Base-by-base conservation (phyloP, 2,329 filamentous ascomycete species). In the Conoideocrella luteorostrata region DNA sequence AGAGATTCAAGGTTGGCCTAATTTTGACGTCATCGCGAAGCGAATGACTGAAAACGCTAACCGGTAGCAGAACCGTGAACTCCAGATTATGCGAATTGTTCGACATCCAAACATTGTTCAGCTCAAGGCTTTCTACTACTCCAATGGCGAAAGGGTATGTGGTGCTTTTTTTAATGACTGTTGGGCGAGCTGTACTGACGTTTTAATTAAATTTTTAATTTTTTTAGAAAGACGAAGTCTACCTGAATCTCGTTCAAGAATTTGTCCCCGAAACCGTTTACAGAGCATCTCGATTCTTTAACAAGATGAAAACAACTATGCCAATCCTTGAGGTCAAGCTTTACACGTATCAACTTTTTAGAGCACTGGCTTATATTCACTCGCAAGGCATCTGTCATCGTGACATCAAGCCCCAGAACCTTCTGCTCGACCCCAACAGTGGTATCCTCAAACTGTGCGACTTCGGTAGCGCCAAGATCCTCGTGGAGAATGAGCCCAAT, bases 221-320 rank as follows among this genome's bases (percentile, higher is more conserved):
- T n/a, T n/a, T n/a, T n/a, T 54, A 93, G 86, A 91, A 96, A 74
- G 93, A 98, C 67, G 93, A 98, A 71, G 93, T 98, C 29, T 98
- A 97, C 67, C 83, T 98, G 54, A 98, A 98, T 63, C 78, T 98
- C 49, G 91, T 98, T 41, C 88, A 97, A 66, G 93, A 98, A 66
- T 98, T 89, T 59, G 93, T 98, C 39, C 93, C 93, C 40, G 93
- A 98, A 73, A 98, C 93, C 11, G 93, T 98, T 41, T 98, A 98
- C 69, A 84, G 93, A 60, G 93, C 93, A 34, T 97, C 93, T 51
- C 84, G 93, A 59, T 97, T 96, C 72, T 98, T 98, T 78, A 97
- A 94, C 78, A 98, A 98, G 75, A 85, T 97, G 84, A 98, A 97
- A 82, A 95, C 90, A 6, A 96, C 91, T 42, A 98, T 98, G 93